Conservation (phyloP, 2,329 filamentous ascomycete species). For the Microsporum audouinii region DNA sequence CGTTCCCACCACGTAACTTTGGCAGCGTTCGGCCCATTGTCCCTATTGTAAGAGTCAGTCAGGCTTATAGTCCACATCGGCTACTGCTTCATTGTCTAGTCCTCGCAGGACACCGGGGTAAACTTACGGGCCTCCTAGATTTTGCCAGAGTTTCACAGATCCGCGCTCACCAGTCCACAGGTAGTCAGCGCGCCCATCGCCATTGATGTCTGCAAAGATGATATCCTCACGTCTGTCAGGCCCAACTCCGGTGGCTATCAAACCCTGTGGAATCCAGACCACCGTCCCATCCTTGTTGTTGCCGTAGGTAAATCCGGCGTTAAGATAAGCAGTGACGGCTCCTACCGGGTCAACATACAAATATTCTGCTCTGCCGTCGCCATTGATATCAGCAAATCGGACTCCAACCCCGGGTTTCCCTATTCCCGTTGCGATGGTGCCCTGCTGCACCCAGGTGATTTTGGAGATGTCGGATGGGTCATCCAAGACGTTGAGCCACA, state of each 20-base stretch:
- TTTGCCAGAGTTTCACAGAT: not conserved
- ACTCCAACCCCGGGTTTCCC: no score
- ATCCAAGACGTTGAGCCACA: conserved; percentile 5
- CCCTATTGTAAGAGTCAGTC: not conserved
- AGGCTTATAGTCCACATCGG: no score
- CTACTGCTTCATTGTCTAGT: no score
- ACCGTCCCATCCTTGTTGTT: not conserved
- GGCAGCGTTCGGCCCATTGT: conserved; percentile 2
- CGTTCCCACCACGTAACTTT: conserved; percentile 5
- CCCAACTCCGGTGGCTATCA: conserved; percentile 7
- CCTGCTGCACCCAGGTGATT: not conserved
- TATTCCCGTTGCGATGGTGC: not conserved
- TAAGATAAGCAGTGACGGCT: conserved; percentile 7
- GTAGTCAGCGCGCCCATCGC: conserved; percentile 9
- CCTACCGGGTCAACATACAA: no score
- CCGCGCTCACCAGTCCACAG: not conserved
- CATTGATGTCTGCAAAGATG: conserved; percentile 11
- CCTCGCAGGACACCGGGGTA: not conserved
- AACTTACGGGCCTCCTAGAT: conserved; percentile 3
- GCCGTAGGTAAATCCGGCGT: conserved; percentile 5
- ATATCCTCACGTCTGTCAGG: not conserved
- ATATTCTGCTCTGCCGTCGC: no score
- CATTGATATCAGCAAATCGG: no score
- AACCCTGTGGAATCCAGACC: conserved; percentile 5
- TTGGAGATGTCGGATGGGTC: not conserved